Evolutionary conservation across 106 monocot genomes (phyloP), one percentile per base, ranked within the genome.

Genomic region (Triglochin maritima): DNA sequence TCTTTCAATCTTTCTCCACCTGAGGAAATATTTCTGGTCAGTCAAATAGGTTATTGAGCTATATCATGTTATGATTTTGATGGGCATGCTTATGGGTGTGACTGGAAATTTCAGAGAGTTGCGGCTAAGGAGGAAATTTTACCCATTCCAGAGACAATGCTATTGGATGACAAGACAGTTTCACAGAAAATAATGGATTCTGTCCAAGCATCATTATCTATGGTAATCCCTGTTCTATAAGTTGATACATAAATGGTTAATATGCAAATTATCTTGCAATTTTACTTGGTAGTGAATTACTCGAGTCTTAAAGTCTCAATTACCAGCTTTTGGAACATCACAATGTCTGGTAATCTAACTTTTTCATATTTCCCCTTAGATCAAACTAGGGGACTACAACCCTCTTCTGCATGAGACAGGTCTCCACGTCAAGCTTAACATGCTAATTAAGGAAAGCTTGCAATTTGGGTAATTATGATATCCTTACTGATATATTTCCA

Each of bases 401-500:
- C 93, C 93, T 71, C 79, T 89, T 51, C 76, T 82, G 7, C 93
- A 94, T 73, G 89, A 89, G 66, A 86, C 86, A 79, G 82, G 84
- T 57, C 76, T 89, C 72, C 88, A 94, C 62, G 59, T 69, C 45
- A 81, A 80, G 70, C 71, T 94, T 47, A 89, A 86, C 46, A 62
- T 53, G 55, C 71, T 93, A 58, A 82, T 93, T n/a, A 84, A 84
- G 67, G 89, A 93, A 60, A 89, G 89, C 67, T 80, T 93, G 74
- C 89, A 89, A 65, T 76, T 86, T 41, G 84, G 89, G 93, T 93
- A 84, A 80, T 44, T 59, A 9, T 46, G 44, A 49, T 48, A 16
- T 72, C 44, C 42, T 10, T 49, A 17, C 57, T 45, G 13, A 54
- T 54, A 17, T 8, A 63, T 41, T 44, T 66, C n/a, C 45, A 29